Base-by-base conservation (phyloP, 306 rosid species). In the Alnus glutinosa region DNA sequence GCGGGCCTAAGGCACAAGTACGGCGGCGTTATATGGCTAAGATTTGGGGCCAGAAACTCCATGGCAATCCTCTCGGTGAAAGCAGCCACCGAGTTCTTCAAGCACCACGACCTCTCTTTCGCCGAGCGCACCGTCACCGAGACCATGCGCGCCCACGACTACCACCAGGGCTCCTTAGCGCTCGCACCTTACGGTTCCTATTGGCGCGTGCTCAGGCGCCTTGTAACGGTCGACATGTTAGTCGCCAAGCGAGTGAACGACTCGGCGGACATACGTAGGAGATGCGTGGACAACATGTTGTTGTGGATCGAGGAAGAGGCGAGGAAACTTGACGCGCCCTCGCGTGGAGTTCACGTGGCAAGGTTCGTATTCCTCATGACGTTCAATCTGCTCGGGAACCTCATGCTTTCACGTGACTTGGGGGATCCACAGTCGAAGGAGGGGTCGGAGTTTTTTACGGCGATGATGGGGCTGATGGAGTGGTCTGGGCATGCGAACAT, bases 191-290 rank as follows among this genome's bases (percentile, higher is more conserved):
- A 90, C 46, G 95, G 95, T 49, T 4, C 92, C 10, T 85, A 79
- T 48, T 92, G 95, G 97, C 97, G 93, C n/a, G 80, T 85, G 28
- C 39, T 87, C 82, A 83, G 92, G 5, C 84, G 89, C 32, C 84
- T 92, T 0, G 81, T 90, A 50, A 86, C 89, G 6, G 86, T 86
- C 0, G 92, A 90, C 72, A 92, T 92, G 92, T 37, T 92, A 3
- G 88, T 78, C 0, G 8, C n/a, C 1, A 87, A 85, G 74, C 87
- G 95, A 76, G 82, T 92, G 46, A 85, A 83, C 70, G 93, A 85
- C 51, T 84, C 87, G 0, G 79, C 84, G 0, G 2, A 23, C 0
- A 9, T 89, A 1, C 84, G 95, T 0, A 58, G 89, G 0, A 85
- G 75, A 69, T 92, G 97, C 73, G 75, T 85, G 0, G 79, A 87